These are phyloP conservation scores for Tuctoria greenei DNA, from an alignment of 176 grass and related monocot species.

Conservation along the genomic window DNA sequence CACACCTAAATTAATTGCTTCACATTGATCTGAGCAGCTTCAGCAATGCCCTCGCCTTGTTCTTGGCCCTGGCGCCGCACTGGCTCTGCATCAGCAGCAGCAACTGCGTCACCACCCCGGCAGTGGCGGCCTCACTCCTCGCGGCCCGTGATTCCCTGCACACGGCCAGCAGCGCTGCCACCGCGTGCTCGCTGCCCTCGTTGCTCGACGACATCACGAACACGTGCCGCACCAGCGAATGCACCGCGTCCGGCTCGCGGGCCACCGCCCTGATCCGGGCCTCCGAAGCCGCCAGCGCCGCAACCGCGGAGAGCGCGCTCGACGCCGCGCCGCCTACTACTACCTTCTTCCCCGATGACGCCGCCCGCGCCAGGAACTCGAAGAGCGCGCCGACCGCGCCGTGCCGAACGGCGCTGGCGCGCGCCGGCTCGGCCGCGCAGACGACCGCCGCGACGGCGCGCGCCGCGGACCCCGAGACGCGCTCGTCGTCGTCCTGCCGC, in stretches of 20 bases:
- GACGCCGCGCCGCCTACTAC: background rate
- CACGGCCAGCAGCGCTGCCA: slow-evolving; percentile 53
- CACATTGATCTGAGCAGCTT: slow-evolving; percentile 69
- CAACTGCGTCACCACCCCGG: slow-evolving; percentile 65
- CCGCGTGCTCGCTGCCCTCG: slow-evolving; percentile 81
- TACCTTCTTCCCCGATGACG: background rate
- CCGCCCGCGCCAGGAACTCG: slow-evolving; percentile 40
- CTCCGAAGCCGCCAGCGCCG: slow-evolving; percentile 47
- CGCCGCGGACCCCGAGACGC: slow-evolving; percentile 44
- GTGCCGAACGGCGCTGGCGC: slow-evolving; percentile 54
- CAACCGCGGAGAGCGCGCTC: slow-evolving; percentile 52
- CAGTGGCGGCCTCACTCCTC: slow-evolving; percentile 41
- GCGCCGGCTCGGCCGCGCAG: slow-evolving; percentile 46
- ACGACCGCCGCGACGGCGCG: slow-evolving; percentile 57
- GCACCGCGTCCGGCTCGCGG: slow-evolving; percentile 38
- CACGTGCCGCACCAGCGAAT: slow-evolving; percentile 62
- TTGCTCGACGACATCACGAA: slow-evolving; percentile 71
- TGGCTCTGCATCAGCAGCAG: slow-evolving; percentile 93
- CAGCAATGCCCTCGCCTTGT: slow-evolving; percentile 69
- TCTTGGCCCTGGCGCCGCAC: slow-evolving; percentile 61
- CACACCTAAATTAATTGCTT: no score
- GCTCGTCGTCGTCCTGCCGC: background rate
- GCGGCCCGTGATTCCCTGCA: slow-evolving; percentile 53
- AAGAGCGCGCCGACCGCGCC: slow-evolving; percentile 58
- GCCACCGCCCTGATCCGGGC: slow-evolving; percentile 43